Base-by-base conservation (phyloP, 139 green algal species). In the Spirogloea muscicola region DNA sequence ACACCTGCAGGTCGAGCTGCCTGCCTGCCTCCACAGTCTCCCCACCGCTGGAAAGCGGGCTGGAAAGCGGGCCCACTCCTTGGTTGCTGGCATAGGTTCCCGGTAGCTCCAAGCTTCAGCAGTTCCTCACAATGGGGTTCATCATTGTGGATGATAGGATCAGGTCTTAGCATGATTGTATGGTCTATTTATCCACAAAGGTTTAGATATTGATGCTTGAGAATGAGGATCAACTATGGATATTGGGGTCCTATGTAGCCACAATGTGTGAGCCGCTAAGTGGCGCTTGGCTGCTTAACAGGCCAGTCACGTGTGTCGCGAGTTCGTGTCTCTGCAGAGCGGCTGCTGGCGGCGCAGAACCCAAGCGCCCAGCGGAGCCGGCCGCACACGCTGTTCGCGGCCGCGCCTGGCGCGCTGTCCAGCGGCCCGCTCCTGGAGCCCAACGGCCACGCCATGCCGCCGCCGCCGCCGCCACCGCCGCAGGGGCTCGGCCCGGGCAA, bases 1-100 rank as follows among this genome's bases (percentile, higher is more conserved):
- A 96, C 91, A 3, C 90, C 91, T 0, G 91, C 92, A 63, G 68
- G 68, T 73, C n/a, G n/a, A 1, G 6, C 0, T 60, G 5, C 38
- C 4, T n/a, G 38, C 60, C 27, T 18, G 5, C 9, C 5, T 34
- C 43, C n/a, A 21, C 51, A 9, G n/a, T 34, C 18, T 18, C 51
- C 51, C 33, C 13, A 5, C 51, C 18, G n/a, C n/a, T n/a, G n/a
- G n/a, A n/a, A n/a, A 27, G n/a, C n/a, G n/a, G n/a, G n/a, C n/a
- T n/a, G n/a, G n/a, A n/a, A n/a, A n/a, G n/a, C n/a, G n/a, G n/a
- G n/a, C n/a, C n/a, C n/a, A n/a, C 5, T 42, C 3, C 21, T 6
- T 65, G 9, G 5, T 41, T 65, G 29, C 43, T 42, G 7, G 9
- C 7, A 9, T 60, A 25, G 9, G 9, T 13, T 60, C n/a, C 4